These are phyloP conservation scores for Truncatella angustata DNA, from an alignment of 2,329 filamentous ascomycete species.

Conservation along the genomic window DNA sequence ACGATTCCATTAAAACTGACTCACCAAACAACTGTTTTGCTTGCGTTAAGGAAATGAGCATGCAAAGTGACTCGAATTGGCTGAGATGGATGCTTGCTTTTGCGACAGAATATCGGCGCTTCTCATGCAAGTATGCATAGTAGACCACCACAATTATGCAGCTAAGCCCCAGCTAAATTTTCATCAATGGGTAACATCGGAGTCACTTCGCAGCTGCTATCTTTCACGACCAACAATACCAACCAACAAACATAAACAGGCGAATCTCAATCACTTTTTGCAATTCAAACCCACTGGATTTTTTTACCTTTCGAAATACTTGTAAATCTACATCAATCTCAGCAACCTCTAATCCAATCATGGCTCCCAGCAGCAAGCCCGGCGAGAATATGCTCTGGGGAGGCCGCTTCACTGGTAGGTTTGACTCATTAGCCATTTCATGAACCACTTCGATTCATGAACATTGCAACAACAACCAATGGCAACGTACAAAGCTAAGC, in stretches of 20 bases:
- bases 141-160: neutral
- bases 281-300: no score
- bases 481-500: conserved; percentile 30
- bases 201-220: neutral
- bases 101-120: neutral
- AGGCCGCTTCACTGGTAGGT: conserved; percentile 49
- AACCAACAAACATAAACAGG: neutral
- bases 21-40: no score
- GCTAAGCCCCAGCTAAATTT: conserved; percentile 2
- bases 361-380: conserved; percentile 19
- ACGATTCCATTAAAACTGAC: no score
- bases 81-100: no score
- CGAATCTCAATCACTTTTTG: no score
- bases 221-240: neutral
- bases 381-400: conserved; percentile 35
- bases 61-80: no score
- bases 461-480: neutral
- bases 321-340: no score
- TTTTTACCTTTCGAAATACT: no score
- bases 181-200: conserved; percentile 2
- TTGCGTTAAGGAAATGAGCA: no score
- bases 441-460: neutral
- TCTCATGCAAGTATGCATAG: neutral
- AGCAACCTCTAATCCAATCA: conserved; percentile 7
- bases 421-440: neutral